Percentiles rank a stretch among this genome's conserved stretches.
Conservation (phyloP, 139 green algal genomes). For the Pleodorina starrii region DNA sequence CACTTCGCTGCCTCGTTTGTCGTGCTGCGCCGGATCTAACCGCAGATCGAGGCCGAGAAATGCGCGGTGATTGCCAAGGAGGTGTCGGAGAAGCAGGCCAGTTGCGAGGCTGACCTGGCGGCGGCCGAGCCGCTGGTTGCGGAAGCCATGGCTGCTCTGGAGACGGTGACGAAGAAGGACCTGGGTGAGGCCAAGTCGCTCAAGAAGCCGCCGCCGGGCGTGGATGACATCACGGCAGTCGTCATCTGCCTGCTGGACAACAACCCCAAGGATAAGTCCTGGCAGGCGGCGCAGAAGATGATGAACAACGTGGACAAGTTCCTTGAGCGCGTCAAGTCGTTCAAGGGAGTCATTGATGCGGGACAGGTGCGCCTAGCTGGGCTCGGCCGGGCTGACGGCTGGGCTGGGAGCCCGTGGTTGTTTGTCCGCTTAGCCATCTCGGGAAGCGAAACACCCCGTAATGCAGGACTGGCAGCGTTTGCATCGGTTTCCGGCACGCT, state of each 20-base stretch:
- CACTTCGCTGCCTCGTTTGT: no score
- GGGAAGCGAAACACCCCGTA: no score
- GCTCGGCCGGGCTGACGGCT: no score
- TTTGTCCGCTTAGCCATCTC: no score
- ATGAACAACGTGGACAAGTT: constrained; percentile 95
- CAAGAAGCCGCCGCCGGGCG: constrained; percentile 89
- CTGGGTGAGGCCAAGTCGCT: constrained; percentile 91
- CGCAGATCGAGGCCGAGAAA: constrained; percentile 87
- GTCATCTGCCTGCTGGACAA: constrained; percentile 90
- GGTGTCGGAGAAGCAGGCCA: constrained; percentile 86
- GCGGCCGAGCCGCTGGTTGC: constrained; percentile 89
- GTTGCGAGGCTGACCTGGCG: constrained; percentile 86
- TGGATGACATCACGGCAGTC: constrained; percentile 93
- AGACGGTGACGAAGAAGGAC: constrained; percentile 95
- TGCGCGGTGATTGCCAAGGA: constrained; percentile 85
- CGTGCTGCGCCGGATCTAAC: no score
- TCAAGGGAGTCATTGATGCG: constrained; percentile 91
- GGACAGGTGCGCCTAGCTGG: constrained; percentile 61
- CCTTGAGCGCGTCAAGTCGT: constrained; percentile 87
- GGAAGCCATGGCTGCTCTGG: constrained; percentile 84
- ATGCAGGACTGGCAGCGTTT: no score
- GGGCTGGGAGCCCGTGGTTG: no score
- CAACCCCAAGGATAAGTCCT: constrained; percentile 92
- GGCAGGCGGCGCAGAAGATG: constrained; percentile 86
- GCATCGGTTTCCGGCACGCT: no score